Conservation (phyloP, 768 basidiomycete genomes). For the Suillus cothurnatus region DNA sequence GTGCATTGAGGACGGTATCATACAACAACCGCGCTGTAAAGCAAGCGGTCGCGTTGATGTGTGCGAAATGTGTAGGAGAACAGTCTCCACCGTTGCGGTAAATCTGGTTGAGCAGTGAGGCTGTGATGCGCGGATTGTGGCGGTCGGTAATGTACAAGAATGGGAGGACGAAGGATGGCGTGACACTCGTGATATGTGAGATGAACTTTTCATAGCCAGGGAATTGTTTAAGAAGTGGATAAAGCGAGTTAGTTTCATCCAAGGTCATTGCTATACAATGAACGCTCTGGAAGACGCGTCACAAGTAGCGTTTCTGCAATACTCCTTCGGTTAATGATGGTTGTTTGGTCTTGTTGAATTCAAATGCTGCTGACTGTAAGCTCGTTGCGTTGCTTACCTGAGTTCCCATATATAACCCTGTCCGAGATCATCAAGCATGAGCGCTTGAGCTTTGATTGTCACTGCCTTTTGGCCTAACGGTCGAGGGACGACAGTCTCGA, state of each 20-base stretch:
- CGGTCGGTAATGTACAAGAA: slow-evolving; percentile 73
- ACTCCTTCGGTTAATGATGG: not conserved
- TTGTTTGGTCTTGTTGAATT: slow-evolving; percentile 22
- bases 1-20: slow-evolving; percentile 62
- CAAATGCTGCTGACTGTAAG: slow-evolving; percentile 20
- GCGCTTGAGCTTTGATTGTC: no score
- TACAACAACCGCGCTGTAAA: slow-evolving; percentile 66
- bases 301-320: not conserved
- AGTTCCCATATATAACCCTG: no score
- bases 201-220: slow-evolving; percentile 29
- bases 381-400: no score
- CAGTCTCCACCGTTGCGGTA: slow-evolving; percentile 30
- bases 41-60: slow-evolving; percentile 58
- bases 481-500: no score
- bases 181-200: slow-evolving; percentile 30
- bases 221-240: slow-evolving; percentile 15
- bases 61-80: slow-evolving; percentile 42
- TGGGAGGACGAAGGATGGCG: slow-evolving; percentile 49
- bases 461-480: no score
- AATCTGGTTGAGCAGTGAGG: slow-evolving; percentile 43
- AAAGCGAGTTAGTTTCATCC: slow-evolving; percentile 19
- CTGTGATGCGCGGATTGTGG: slow-evolving; percentile 47
- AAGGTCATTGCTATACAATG: slow-evolving; percentile 7
- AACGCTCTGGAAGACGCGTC: not conserved
- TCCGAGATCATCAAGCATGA: no score